Evolutionary conservation across 805 yeast genomes (phyloP), one percentile per base, ranked within the genome.

Genomic region (Dipodascopsis tothii): DNA sequence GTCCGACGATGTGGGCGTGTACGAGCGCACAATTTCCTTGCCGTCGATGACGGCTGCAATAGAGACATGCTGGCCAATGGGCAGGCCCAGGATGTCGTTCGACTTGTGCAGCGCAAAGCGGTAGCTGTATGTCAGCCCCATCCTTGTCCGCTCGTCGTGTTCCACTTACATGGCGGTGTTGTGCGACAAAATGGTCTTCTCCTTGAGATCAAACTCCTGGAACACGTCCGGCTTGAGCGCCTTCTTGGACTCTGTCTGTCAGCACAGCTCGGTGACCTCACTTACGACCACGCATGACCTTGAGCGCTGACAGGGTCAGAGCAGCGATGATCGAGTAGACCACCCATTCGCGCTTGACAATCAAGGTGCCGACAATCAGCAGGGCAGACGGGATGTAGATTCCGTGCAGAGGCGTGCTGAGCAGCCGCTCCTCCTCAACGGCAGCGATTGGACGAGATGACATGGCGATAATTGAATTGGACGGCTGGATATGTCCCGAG

Each of bases 51-150:
- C 69, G 17, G 94, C 90, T 18, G 77, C 76, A 56, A 88, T 78
- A 36, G 86, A 75, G 60, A 90, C 81, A 63, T 90, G 96, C 45
- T 90, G 96, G 42, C 97, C 97, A 59, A 85, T 81, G 44, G 96
- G 96, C 52, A 90, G 73, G 6, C 96, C 96, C 50, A 90, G 73
- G 37, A 78, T 70, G 60, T 84, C 87, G 41, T 76, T 72, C 30
- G 80, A 72, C 51, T 74, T 72, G 41, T 95, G 95, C 55, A 90
- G 74, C 9, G 81, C 84, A 60, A 90, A 86, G 60, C 88, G 76
- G 68, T 85, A 63, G 28, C 54, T 50, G 21, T 14, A 28, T 9
- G 23, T 5, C 16, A 19, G n/a, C 9, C 27, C 22, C 5, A 37
- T 21, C 9, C 11, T 33, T 33, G 36, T 7, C 18, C 32, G n/a